phyloP scores from a whole-genome alignment of 352 stramenopile species.

The Aphanomyces astaci region DNA sequence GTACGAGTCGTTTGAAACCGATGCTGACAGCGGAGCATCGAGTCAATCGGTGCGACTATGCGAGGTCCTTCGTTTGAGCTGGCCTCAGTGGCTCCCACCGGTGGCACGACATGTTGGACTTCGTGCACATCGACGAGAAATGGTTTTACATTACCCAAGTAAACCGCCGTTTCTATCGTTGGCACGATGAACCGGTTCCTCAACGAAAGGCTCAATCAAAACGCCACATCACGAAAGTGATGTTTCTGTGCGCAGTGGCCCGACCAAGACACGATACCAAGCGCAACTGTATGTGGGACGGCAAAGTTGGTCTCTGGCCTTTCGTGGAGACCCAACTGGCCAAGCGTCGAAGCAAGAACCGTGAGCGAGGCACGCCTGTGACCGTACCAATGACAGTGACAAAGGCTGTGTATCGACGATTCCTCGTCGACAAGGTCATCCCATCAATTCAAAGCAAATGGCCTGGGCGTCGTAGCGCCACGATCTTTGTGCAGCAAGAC shows the following conservation, averaged over 20 bases:
- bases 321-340: background rate
- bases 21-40: background rate
- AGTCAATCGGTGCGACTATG: background rate
- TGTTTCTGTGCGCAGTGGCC: conserved; percentile 3
- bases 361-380: background rate
- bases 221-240: conserved; percentile 3
- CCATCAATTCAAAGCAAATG: background rate
- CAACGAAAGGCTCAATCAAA: background rate
- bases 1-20: background rate
- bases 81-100: no score
- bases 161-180: background rate
- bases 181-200: background rate
- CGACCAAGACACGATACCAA: background rate
- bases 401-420: background rate
- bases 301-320: background rate
- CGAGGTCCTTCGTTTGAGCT: background rate
- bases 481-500: background rate
- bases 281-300: background rate
- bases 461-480: background rate
- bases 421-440: background rate
- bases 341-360: background rate
- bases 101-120: conserved; percentile 5
- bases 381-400: background rate
- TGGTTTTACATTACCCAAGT: conserved; percentile 4
- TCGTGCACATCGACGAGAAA: conserved; percentile 1